A percentile compares a stretch with the other conserved stretches of the same genome.
These are phyloP conservation scores for Cadophora sp. DNA, from an alignment of 2,329 filamentous ascomycete genomes.

Conservation along the genomic window DNA sequence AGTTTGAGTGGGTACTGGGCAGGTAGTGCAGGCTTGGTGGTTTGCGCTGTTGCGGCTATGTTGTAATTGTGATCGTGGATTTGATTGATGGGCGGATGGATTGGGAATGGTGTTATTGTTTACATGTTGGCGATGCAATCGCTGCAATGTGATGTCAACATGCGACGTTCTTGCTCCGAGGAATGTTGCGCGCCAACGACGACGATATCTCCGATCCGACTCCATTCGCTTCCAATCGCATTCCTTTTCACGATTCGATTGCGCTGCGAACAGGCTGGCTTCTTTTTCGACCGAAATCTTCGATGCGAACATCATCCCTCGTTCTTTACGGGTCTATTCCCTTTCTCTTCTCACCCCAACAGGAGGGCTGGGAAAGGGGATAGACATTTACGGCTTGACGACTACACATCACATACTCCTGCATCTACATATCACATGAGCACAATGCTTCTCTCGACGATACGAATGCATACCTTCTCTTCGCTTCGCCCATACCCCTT, in stretches of 20 bases:
- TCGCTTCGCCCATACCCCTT: conserved; percentile 39
- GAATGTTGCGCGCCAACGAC: neutral
- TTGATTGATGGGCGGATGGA: neutral
- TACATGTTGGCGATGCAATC: conserved; percentile 1
- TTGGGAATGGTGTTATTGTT: conserved; percentile 20
- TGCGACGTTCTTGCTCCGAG: conserved; percentile 18
- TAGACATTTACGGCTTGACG: conserved; percentile 37
- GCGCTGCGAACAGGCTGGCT: too few relatives aligned
- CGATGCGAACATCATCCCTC: conserved; percentile 36
- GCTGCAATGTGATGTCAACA: neutral
- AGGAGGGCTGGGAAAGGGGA: conserved; percentile 2
- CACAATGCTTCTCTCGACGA: neutral
- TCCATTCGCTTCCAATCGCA: neutral
- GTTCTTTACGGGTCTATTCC: conserved; percentile 34
- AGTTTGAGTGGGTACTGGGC: conserved; percentile 52
- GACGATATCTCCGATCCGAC: neutral
- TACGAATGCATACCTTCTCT: conserved; percentile 7
- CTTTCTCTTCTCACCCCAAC: neutral
- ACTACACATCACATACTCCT: conserved; percentile 25
- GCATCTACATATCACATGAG: conserved; percentile 4
- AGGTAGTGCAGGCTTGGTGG: conserved; percentile 56
- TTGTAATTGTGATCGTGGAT: conserved; percentile 49
- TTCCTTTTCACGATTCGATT: neutral
- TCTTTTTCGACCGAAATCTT: conserved; percentile 19
- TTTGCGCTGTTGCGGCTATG: conserved; percentile 57